Evolutionary conservation across 225 moss, liverwort and hornwort genomes (phyloP), one percentile per base, ranked within the genome.

Genomic region (Takakia lepidozioides): DNA sequence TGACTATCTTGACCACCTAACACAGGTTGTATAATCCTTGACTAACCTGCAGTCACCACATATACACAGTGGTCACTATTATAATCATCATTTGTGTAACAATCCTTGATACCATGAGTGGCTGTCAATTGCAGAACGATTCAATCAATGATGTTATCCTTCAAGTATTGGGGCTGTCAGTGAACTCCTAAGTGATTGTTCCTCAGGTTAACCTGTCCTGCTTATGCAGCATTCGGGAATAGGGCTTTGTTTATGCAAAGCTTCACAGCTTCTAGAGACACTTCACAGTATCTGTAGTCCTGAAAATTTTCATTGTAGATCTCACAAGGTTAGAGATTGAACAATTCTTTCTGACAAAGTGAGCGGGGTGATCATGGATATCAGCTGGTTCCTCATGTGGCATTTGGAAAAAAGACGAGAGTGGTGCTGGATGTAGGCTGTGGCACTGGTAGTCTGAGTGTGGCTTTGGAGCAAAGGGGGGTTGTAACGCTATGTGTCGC

Each of bases 401-500:
- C 66, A 56, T 58, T 84, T 21, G 90, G 90, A 22, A 64, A 56
- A 19, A 63, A 54, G 13, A 71, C 55, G 45, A 77, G 84, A 61
- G 61, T 87, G 42, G 84, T 59, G 0, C 35, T 95, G 72, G 89
- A 95, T 52, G 53, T 86, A 14, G 89, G 66, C 14, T 79, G 84
- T 16, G 89, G 86, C 60, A 63, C 74, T 28, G 93, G 83, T 3
- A 89, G 78, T 58, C 34, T 86, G 58, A 79, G 75, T 39, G 62
- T 43, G 30, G 74, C 55, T 0, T 58, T 95, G 62, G 89, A 64
- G 46, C 62, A 29, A 25, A 63, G 60, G 59, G 62, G 70, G 15
- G 74, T 82, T 40, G 56, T 68, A 48, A 75, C 78, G 6, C 81
- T 89, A 1, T 89, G 79, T 38, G 61, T 90, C 27, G 69, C 81